Base-by-base conservation (phyloP, 345 rosid species). In the Mallotus nudiflorus region DNA sequence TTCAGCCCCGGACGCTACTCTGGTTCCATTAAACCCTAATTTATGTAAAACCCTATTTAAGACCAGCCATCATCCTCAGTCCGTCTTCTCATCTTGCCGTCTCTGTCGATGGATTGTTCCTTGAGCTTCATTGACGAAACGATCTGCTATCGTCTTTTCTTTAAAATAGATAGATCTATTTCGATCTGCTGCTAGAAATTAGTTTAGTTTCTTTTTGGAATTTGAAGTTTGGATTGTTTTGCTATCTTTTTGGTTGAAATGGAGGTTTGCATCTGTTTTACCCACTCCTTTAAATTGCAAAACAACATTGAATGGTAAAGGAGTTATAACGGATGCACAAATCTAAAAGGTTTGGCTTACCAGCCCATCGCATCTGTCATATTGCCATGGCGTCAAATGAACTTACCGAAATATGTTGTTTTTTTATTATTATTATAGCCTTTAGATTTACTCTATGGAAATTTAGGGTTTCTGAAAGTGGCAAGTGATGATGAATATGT, bases 381-480 rank as follows among this genome's bases (percentile, higher is more conserved):
- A 29, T 81, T 75, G 89, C 86, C 28, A 59, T 86, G 84, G 84
- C 5, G 85, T 86, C 89, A 83, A 88, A 88, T 86, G 83, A 80
- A 80, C 83, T 75, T 56, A 52, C 82, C 88, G 28, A 88, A 22
- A 86, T n/a, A n/a, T n/a, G n/a, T n/a, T n/a, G n/a, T n/a, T n/a
- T n/a, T n/a, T n/a, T n/a, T n/a, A n/a, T n/a, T n/a, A n/a, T n/a
- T n/a, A n/a, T n/a, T n/a, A n/a, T n/a, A n/a, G n/a, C n/a, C n/a
- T n/a, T n/a, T n/a, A n/a, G n/a, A n/a, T n/a, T n/a, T n/a, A n/a
- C n/a, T n/a, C 11, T n/a, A 7, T 29, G 2, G 61, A 29, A 35
- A 18, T 12, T 56, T 18, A 29, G 64, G 22, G 25, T 50, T 18
- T 60, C n/a, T 8, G 56, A 40, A 12, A 62, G 19, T 64, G 85